Evolutionary conservation across 2,329 filamentous ascomycete species (phyloP), one percentile per base, ranked within the genome.

Genomic region (Arthrobotrys sphaeroides): DNA sequence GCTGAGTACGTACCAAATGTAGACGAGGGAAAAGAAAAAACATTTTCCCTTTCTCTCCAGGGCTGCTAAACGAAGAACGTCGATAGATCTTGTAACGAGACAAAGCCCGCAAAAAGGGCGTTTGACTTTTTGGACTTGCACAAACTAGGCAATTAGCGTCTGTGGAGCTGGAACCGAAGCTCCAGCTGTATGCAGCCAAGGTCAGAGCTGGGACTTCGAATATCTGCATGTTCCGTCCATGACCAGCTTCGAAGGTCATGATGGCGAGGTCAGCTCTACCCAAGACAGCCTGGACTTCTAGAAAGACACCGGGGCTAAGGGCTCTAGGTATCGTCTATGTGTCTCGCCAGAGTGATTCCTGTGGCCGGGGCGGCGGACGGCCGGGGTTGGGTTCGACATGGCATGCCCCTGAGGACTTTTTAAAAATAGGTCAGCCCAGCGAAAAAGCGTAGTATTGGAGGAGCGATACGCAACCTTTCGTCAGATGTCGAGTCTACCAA

Each of bases 381-480:
- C 53, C 53, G 42, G 61, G 70, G 43, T 38, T 51, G 47, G 62
- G 70, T 73, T 73, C 49, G 53, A 62, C 65, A 74, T 68, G 62
- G 70, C 70, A 53, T 49, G 62, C 70, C 70, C 70, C 51, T 74
- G 70, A 74, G 62, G 53, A 31, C 42, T 33, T 60, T 55, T 62
- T 74, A 74, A 74, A 74, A 74, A 74, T 74, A 74, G 70, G 55
- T 64, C 61, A 57, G 55, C 62, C 53, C 70, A 51, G 70, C 36
- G 60, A 38, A 59, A 51, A 60, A 65, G 60, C 49, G 60, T 60
- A 60, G 61, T 65, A 64, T 73, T 65, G 60, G 53, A 64, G 36
- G 40, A 22, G 18, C 33, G 61, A 61, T 61, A 74, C 69, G 69
- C 68, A 73, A 67, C 49, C 61, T 74, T 67, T 68, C 70, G 62